Conservation (phyloP, 2,329 filamentous ascomycete genomes). For the Ascomycota sp. region DNA sequence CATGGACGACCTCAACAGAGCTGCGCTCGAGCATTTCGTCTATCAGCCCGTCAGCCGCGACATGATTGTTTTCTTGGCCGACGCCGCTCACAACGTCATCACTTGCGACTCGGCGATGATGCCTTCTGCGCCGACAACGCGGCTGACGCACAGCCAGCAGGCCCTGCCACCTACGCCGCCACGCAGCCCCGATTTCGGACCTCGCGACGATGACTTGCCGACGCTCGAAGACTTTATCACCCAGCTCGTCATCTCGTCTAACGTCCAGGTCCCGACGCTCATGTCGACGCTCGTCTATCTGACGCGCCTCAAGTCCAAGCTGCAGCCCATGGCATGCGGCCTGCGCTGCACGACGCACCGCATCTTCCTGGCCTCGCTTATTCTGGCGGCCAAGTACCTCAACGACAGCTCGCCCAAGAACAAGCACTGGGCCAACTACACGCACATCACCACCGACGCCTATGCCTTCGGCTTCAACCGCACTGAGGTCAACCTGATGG, state of each 20-base stretch:
- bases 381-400: slow-evolving; percentile 83
- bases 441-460: slow-evolving; percentile 43
- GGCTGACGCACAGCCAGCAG: slow-evolving; percentile 8
- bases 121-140: slow-evolving; percentile 32
- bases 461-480: slow-evolving; percentile 74
- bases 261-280: slow-evolving; percentile 89
- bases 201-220: slow-evolving; percentile 43
- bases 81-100: slow-evolving; percentile 58
- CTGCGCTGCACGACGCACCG: slow-evolving; percentile 92
- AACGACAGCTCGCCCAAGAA: slow-evolving; percentile 99
- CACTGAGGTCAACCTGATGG: slow-evolving; percentile 97
- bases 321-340: slow-evolving; percentile 88
- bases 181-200: slow-evolving; percentile 23
- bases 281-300: slow-evolving; percentile 97
- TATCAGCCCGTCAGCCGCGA: slow-evolving; percentile 52
- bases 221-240: slow-evolving; percentile 80
- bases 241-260: slow-evolving; percentile 75
- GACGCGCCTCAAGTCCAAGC: slow-evolving; percentile 57
- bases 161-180: slow-evolving; percentile 28
- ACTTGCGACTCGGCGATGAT: slow-evolving; percentile 50
- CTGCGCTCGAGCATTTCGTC: slow-evolving; percentile 62
- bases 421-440: slow-evolving; percentile 98
- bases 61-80: slow-evolving; percentile 61
- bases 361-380: slow-evolving; percentile 82
- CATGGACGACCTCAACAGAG: slow-evolving; percentile 43